Conservation (phyloP, 306 rosid species). For the Trifolium pratense region DNA sequence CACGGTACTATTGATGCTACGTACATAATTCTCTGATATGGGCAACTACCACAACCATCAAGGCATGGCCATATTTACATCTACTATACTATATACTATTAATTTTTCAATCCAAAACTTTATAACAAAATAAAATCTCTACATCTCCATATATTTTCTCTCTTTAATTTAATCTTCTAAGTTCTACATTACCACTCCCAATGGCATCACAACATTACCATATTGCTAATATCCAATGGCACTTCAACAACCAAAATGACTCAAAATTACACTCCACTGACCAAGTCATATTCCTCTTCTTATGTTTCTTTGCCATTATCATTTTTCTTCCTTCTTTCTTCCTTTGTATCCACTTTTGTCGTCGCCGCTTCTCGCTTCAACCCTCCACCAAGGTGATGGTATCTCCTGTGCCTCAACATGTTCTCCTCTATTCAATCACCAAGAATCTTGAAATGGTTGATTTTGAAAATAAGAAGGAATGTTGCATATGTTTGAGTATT, state of each 20-base stretch:
- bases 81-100: conserved; percentile 10
- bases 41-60: conserved; percentile 33
- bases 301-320: conserved; percentile 31
- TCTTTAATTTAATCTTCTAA: neutral
- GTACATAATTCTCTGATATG: neutral
- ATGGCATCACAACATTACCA: conserved; percentile 38
- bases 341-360: conserved; percentile 30
- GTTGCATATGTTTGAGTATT: conserved; percentile 54
- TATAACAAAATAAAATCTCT: neutral
- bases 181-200: neutral
- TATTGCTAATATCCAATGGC: neutral
- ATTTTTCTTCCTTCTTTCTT: conserved; percentile 38
- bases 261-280: conserved; percentile 21
- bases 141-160: neutral
- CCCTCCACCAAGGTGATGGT: neutral
- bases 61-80: conserved; percentile 24
- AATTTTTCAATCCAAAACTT: conserved; percentile 30
- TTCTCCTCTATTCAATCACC: neutral
- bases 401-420: neutral
- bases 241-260: neutral
- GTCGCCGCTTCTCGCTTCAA: conserved; percentile 11
- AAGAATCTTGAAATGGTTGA: conserved; percentile 20
- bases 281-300: conserved; percentile 34
- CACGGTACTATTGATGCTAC: conserved; percentile 17
- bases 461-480: conserved; percentile 37